These are phyloP conservation scores for Metarhizium brunneum DNA, from an alignment of 2,329 filamentous ascomycete genomes.

Conservation along the genomic window DNA sequence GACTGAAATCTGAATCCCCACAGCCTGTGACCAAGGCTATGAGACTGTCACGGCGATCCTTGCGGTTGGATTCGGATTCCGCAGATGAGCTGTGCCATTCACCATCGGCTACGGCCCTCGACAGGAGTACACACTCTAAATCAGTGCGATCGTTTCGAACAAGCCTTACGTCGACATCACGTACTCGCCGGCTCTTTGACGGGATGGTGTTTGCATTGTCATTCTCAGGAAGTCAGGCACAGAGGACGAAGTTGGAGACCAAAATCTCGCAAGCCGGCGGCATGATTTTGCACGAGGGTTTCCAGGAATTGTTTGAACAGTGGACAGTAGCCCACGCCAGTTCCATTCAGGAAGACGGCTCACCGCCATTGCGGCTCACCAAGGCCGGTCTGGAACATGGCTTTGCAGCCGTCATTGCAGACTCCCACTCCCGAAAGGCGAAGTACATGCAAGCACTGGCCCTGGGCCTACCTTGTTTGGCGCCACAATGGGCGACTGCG, in stretches of 20 bases:
- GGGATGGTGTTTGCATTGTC: conserved; percentile 86
- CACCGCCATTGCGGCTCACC: conserved; percentile 41
- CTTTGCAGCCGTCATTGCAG: conserved; percentile 79
- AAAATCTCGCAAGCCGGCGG: conserved; percentile 66
- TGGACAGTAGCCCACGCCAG: conserved; percentile 24
- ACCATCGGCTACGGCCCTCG: conserved; percentile 24
- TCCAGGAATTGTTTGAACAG: conserved; percentile 67
- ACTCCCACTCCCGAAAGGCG: conserved; percentile 73
- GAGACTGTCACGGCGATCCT: conserved; percentile 14
- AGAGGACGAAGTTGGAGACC: conserved; percentile 40
- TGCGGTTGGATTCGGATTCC: conserved; percentile 31
- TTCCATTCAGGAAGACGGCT: conserved; percentile 20
- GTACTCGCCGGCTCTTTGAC: conserved; percentile 46
- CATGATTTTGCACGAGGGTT: conserved; percentile 60
- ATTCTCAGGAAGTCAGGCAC: conserved; percentile 37
- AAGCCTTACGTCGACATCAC: conserved; percentile 16
- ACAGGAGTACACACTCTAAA: conserved; percentile 25
- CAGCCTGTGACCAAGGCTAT: conserved; percentile 13
- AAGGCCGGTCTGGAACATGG: conserved; percentile 45
- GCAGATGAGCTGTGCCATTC: conserved; percentile 39
- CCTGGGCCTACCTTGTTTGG: conserved; percentile 77
- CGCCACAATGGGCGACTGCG: conserved; percentile 69
- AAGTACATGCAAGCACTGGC: conserved; percentile 96
- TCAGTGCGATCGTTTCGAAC: conserved; percentile 17
- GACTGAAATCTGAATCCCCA: conserved; percentile 18